Evolutionary conservation across 345 rosid species (phyloP).

Genomic region (Brassica juncea): DNA sequence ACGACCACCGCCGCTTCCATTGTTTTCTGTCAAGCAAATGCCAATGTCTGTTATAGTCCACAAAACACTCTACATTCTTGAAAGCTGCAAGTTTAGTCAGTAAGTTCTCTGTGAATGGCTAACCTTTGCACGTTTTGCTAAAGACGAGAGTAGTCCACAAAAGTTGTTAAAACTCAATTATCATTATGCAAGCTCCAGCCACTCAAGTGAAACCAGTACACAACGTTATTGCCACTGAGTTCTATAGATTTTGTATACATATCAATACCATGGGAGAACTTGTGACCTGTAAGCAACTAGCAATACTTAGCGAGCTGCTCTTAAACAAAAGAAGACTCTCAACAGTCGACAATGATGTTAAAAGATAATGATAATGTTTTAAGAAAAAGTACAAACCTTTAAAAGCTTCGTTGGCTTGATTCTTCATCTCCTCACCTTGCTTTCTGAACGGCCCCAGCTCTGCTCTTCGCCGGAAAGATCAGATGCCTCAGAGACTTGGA

Average conservation of each 20-base stretch:
- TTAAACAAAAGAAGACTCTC: neutral
- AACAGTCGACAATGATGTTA: neutral
- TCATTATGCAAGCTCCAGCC: too few species aligned
- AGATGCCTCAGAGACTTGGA: conserved; percentile 55
- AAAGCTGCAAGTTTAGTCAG: too few species aligned
- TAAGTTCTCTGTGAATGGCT: conserved; percentile 20
- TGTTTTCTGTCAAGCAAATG: too few species aligned
- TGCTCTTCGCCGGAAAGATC: conserved; percentile 79
- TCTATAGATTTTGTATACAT: conserved; percentile 81
- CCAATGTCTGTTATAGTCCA: too few species aligned
- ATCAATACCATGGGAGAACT: conserved; percentile 73
- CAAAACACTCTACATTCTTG: too few species aligned
- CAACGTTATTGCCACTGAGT: conserved; percentile 58
- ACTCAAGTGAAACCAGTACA: conserved; percentile 36
- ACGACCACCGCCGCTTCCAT: too few species aligned
- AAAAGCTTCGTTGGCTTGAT: conserved; percentile 52
- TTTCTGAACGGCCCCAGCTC: conserved; percentile 65
- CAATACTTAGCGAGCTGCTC: conserved; percentile 12
- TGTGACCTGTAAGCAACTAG: conserved; percentile 56
- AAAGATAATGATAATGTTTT: neutral
- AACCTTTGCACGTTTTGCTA: conserved; percentile 92
- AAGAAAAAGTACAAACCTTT: conserved; percentile 37
- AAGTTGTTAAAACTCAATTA: conserved; percentile 9
- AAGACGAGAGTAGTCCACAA: conserved; percentile 73
- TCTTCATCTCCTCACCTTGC: conserved; percentile 57